A percentile compares a stretch with the other conserved stretches of the same genome.
Conservation (phyloP, 129 eudicot species). For the Kitagawia praeruptora region DNA sequence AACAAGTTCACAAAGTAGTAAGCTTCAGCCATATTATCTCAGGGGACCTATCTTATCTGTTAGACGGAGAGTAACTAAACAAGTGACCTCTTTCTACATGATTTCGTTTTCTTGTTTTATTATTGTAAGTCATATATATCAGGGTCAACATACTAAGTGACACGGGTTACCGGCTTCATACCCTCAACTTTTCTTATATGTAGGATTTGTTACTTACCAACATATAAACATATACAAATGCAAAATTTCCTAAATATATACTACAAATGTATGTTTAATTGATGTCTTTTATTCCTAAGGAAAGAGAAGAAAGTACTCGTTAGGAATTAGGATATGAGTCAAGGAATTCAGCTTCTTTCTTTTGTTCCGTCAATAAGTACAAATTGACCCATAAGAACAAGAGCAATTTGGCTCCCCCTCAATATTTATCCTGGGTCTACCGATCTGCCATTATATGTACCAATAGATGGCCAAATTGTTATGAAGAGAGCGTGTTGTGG, state of each 20-base stretch:
- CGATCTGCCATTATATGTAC: background rate
- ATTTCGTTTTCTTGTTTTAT: background rate
- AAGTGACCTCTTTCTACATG: background rate
- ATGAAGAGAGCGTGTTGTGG: background rate
- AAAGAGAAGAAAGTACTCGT: background rate
- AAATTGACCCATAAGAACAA: background rate
- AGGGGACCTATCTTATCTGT: background rate
- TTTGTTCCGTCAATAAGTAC: background rate
- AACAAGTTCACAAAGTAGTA: background rate
- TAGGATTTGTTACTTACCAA: background rate
- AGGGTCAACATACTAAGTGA: background rate
- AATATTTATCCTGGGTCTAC: background rate
- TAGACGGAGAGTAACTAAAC: background rate
- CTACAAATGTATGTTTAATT: background rate
- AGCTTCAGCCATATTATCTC: background rate
- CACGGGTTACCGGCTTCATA: background rate
- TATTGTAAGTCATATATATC: background rate
- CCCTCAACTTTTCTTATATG: background rate
- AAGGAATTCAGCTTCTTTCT: background rate
- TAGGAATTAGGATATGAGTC: background rate
- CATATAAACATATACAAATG: background rate
- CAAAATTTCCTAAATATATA: background rate
- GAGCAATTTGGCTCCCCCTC: background rate
- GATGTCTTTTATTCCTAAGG: background rate
- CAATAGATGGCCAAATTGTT: background rate